Conservation (phyloP, 306 rosid genomes). For the Citrullus colocynthis region DNA sequence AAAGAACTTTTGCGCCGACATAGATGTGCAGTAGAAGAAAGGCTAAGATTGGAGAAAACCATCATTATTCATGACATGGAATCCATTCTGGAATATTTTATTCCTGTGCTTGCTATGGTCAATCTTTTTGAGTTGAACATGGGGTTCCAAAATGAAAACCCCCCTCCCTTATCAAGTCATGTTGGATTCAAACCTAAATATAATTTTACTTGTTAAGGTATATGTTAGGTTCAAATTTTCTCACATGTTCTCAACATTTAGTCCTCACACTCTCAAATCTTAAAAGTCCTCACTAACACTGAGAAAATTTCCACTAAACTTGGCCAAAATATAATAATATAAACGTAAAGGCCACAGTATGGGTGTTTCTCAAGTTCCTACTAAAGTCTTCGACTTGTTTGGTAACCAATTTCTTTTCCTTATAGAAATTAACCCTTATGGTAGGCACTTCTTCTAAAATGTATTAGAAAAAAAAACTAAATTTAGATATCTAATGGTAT, state of each 20-base stretch:
- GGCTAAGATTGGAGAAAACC: background rate
- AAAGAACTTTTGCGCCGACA: background rate
- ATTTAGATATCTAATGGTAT: too few species aligned
- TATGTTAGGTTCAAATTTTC: too few species aligned
- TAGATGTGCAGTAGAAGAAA: background rate
- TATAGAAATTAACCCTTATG: too few species aligned
- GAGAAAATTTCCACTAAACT: background rate
- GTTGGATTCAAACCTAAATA: too few species aligned
- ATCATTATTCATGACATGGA: conserved; percentile 7
- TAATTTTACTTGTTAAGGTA: too few species aligned
- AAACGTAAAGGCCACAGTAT: too few species aligned
- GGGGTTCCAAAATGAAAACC: background rate
- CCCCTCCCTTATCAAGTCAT: background rate
- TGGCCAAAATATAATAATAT: background rate
- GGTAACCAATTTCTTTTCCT: background rate
- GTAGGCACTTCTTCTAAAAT: too few species aligned
- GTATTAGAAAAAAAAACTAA: too few species aligned
- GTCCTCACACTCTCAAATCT: too few species aligned
- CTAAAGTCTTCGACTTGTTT: background rate
- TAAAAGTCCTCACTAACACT: background rate
- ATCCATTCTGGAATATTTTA: background rate
- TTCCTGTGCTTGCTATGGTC: background rate
- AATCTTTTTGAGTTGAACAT: background rate
- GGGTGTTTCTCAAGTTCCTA: background rate
- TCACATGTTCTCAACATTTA: too few species aligned